Evolutionary conservation across 2,329 filamentous ascomycete genomes (phyloP).

Genomic region (Tolypocladium tropicale): DNA sequence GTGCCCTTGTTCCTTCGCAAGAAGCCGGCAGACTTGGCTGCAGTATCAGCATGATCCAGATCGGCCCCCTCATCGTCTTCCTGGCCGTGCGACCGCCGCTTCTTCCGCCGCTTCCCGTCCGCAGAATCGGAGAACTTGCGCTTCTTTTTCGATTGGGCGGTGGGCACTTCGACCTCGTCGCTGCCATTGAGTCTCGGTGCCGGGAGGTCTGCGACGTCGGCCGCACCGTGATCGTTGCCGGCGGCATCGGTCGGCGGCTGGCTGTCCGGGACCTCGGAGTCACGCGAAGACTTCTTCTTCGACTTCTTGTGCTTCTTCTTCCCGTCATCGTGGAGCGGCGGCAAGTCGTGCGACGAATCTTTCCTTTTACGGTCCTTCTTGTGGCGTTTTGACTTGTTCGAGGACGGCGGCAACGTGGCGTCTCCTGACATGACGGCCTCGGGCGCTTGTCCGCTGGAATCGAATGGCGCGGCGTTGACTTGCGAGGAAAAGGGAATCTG

Average conservation of each 20-base stretch:
- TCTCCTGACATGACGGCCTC: constrained; percentile 20
- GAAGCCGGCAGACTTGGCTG: constrained; percentile 3
- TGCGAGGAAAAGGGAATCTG: constrained; percentile 20
- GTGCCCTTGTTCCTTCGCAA: constrained; percentile 4
- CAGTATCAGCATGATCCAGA: not conserved
- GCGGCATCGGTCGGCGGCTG: not conserved
- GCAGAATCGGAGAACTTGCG: constrained; percentile 18
- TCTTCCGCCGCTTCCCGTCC: constrained; percentile 23
- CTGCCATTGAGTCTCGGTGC: constrained; percentile 1
- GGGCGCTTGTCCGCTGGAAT: constrained; percentile 10
- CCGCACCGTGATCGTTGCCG: not conserved
- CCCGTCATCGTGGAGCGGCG: constrained; percentile 7
- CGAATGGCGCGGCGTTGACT: constrained; percentile 6
- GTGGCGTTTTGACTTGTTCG: constrained; percentile 19
- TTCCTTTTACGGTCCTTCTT: constrained; percentile 20
- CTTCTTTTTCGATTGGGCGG: constrained; percentile 20
- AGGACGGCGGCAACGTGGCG: constrained; percentile 5
- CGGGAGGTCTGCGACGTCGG: constrained; percentile 5
- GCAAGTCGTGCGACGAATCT: constrained; percentile 8
- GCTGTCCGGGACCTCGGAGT: constrained; percentile 4
- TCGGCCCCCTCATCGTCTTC: constrained; percentile 8
- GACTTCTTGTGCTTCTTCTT: constrained; percentile 15
- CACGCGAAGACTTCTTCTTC: constrained; percentile 11
- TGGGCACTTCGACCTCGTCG: constrained; percentile 9
- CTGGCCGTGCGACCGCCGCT: constrained; percentile 15